phyloP scores from a whole-genome alignment of 441 rosid genomes.

The Bocquillonia castaneifolia region DNA sequence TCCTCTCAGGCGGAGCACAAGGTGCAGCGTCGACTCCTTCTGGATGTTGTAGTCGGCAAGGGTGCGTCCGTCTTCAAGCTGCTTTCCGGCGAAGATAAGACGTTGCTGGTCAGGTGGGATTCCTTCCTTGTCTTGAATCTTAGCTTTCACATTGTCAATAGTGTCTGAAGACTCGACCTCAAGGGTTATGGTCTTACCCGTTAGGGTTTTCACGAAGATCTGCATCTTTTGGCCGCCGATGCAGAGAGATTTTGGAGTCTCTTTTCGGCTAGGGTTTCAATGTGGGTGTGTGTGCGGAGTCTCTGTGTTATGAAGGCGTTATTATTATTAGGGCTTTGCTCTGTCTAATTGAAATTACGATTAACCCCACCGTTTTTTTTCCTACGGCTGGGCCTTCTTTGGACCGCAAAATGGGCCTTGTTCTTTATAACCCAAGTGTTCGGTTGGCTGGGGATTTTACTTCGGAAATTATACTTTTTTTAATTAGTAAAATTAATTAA shows the following conservation, averaged over 20 bases:
- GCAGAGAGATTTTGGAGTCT: conserved; percentile 5
- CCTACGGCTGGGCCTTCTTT: no score
- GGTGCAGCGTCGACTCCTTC: conserved; percentile 74
- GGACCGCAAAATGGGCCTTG: no score
- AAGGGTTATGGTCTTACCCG: conserved; percentile 68
- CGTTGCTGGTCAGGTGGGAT: conserved; percentile 66
- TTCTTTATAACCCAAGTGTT: no score
- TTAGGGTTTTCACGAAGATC: conserved; percentile 80
- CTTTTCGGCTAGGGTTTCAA: not conserved
- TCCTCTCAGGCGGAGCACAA: conserved; percentile 65
- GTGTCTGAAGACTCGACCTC: conserved; percentile 75
- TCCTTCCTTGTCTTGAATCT: conserved; percentile 75
- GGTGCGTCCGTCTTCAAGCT: conserved; percentile 71
- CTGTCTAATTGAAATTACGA: no score
- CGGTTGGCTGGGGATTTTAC: no score
- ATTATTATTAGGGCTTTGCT: no score
- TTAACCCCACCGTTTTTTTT: no score
- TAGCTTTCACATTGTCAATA: conserved; percentile 71
- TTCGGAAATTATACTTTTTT: no score
- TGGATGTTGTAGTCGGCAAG: conserved; percentile 71
- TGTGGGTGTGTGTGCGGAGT: no score
- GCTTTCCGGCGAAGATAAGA: conserved; percentile 65
- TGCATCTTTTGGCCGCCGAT: conserved; percentile 43
- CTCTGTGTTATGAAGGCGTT: no score
- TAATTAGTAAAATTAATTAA: no score